Evolutionary conservation across 2,329 filamentous ascomycete species (phyloP), one percentile per base, ranked within the genome.

Genomic region (Colletotrichum aenigma): DNA sequence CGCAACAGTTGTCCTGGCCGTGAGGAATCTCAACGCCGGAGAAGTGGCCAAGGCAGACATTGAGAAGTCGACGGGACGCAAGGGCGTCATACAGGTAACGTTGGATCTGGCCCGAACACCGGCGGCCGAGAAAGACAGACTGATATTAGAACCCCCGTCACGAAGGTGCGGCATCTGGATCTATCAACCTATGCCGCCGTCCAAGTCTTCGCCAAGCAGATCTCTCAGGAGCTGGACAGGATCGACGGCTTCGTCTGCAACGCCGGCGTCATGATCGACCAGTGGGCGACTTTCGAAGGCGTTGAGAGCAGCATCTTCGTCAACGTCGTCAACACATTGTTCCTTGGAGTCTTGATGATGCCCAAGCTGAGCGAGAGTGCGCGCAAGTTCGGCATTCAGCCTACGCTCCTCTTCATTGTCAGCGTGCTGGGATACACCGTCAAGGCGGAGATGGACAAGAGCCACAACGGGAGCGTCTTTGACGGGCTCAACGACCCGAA

Each of bases 231-330:
- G 10, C 79, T 87, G 18, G 71, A 80, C 2, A 81, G 83, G 18
- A 72, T 87, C 15, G 85, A 88, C 76, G 81, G 81, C 24, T 80
- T 82, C n/a, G 81, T 87, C 38, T 78, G 83, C 36, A 88, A 79
- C 48, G 78, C 78, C 16, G 78, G 85, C 1, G 79, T 89, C 6
- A 83, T 83, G 4, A 85, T 83, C 0, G 30, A 16, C 5, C 73
- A 81, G 0, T 88, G 82, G 65, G 61, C 78, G 2, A 36, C 81
- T 0, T 82, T 81, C 5, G 88, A 89, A 67, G 88, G 85, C 4
- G 85, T 88, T 30, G 91, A 92, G 79, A 83, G 79, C 38, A 88
- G 84, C 2, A 80, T 92, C 74, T 87, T 84, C 0, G 24, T 82
- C 64, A 82, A 82, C 16, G 77, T 82, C 4, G 48, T 81, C 1